Evolutionary conservation across 495 filamentous ascomycete species (phyloP), one percentile per base, ranked within the genome.

Genomic region (Hypoxylon lienhwacheense): DNA sequence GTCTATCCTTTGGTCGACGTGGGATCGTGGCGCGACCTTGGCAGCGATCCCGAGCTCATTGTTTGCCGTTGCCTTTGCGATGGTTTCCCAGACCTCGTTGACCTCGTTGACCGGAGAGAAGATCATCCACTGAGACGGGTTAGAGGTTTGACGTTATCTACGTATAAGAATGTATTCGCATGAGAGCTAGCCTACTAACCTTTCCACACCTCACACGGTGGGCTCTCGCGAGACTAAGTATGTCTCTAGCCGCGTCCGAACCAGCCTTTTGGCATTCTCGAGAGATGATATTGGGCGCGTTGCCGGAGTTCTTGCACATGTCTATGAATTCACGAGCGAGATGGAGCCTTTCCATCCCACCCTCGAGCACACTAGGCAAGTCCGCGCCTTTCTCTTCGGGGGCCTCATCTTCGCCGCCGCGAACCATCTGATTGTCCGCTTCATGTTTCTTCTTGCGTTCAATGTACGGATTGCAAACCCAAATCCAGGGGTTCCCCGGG

Each of bases 51-150:
- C 88, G 3, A 95, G 74, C 39, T 85, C 77, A 31, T 85, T 83
- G 12, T 78, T 70, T 11, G 77, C 75, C 15, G 86, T 85, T 0
- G 81, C 88, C 11, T 69, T 73, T 3, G 81, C 86, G 2, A 96
- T 69, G 12, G 69, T 70, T 2, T 59, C 69, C 90, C 90, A 95
- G 8, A 75, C 53, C 3, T 70, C 64, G 63, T 90, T 80, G 7
- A 90, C 79, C n/a, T 78, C 59, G 2, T 73, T 68, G 4, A 66
- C 50, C 2, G 68, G 58, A 1, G 81, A 80, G 61, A 90, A 91
- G n/a, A 95, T 59, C 87, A 96, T 88, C 90, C 90, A 95, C 77
- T 76, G 20, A 40, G 42, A 59, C 12, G 7, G 55, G 36, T 55
- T 40, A 66, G 29, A 25, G 7, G 35, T n/a, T n/a, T n/a, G 12